Base-by-base conservation (phyloP, 1,139 yeast species). In the Blastobotrys serpentis region DNA sequence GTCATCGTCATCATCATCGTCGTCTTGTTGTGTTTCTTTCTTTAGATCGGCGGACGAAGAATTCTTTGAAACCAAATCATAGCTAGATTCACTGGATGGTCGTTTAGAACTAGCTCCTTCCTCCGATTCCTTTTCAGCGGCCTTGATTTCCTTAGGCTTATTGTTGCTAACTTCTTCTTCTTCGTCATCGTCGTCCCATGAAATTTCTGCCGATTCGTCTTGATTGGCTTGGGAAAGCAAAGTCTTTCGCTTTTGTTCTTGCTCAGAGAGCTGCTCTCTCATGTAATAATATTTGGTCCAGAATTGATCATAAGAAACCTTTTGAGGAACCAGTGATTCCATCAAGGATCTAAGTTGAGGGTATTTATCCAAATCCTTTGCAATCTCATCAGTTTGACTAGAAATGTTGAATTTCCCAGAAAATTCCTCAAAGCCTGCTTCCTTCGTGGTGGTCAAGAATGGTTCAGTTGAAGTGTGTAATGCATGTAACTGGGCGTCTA, bases 241-340 rank as follows among this genome's bases (percentile, higher is more conserved):
- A 50, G 75, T 75, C 65, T 80, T 83, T 57, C 96, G 77, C 61
- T 79, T 78, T 55, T 74, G 72, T 56, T 88, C 96, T 56, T 79
- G 82, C 23, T 75, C 76, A 41, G 79, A 72, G 42, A 88, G 78
- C 54, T 75, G 74, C 14, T 69, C 67, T 49, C 79, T 79, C 63
- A 78, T 74, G 51, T 69, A 72, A 64, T 80, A 86, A 67, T 87
- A 90, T 42, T 83, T 75, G 42, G 72, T 70, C 98, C 98, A 90
- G 64, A 90, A 90, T 41, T 72, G 71, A 25, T 75, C 71, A 56
- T 81, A 84, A 1, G 80, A 60, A 13, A 87, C 69, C 54, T 76
- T 66, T 1, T 74, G 78, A 0, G 95, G 95, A 1, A 87, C 95
- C 10, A 89, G 63, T 16, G 72, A 71, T 49, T 81, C 80, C 81